Percentiles rank a stretch among this genome's conserved stretches.
Conservation (phyloP, 1,284 basidiomycete genomes). For the Moniliella sp. region DNA sequence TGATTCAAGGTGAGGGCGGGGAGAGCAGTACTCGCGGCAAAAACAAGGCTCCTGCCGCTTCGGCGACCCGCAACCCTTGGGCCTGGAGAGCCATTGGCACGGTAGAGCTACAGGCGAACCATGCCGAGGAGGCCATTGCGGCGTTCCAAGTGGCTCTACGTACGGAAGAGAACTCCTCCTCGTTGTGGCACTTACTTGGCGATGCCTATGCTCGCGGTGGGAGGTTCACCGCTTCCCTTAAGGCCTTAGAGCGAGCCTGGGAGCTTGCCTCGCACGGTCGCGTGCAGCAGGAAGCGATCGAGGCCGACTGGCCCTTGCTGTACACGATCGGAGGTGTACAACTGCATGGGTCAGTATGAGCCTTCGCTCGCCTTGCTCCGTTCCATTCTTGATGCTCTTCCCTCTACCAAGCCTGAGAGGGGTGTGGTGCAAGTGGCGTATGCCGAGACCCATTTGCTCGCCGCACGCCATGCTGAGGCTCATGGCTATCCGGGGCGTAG, state of each 20-base stretch:
- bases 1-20: slow-evolving; percentile 52
- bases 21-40: slow-evolving; percentile 2
- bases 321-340: too few species aligned
- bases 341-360: slow-evolving; percentile 53
- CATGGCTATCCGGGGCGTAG: slow-evolving; percentile 51
- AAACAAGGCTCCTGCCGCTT: slow-evolving; percentile 3
- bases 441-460: slow-evolving; percentile 51
- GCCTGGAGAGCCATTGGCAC: slow-evolving; percentile 93
- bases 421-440: slow-evolving; percentile 53
- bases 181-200: slow-evolving; percentile 70
- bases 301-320: too few species aligned
- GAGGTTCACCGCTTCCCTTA: slow-evolving; percentile 67
- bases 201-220: slow-evolving; percentile 76
- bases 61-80: slow-evolving; percentile 57
- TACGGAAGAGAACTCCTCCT: slow-evolving; percentile 52
- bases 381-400: too few species aligned
- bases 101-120: slow-evolving; percentile 57
- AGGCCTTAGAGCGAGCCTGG: slow-evolving; percentile 57
- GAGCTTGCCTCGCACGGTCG: slow-evolving; percentile 11
- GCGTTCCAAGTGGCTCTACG: slow-evolving; percentile 72
- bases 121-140: slow-evolving; percentile 56
- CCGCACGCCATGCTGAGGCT: slow-evolving; percentile 48
- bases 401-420: slow-evolving; percentile 42
- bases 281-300: too few species aligned
- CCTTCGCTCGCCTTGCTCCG: too few species aligned